phyloP scores from a whole-genome alignment of 345 rosid species.

The Linum trigynum region DNA sequence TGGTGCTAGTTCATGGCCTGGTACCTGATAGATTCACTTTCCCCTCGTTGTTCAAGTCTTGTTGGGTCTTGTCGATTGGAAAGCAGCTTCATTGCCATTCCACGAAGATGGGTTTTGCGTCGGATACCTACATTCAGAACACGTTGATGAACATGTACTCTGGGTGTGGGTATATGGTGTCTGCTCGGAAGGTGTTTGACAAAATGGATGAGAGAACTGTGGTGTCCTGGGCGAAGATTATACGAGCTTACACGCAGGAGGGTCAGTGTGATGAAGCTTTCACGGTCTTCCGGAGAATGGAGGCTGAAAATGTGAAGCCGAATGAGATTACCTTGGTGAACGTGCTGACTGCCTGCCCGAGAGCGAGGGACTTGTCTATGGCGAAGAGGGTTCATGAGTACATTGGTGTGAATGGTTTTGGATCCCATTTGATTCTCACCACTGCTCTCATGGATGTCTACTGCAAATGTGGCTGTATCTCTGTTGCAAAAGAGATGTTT shows the following conservation, averaged over 20 bases:
- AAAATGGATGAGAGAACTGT: constrained; percentile 16
- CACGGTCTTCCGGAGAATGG: constrained; percentile 11
- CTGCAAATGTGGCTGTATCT: constrained; percentile 12
- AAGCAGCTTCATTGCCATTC: constrained; percentile 17
- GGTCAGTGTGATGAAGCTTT: constrained; percentile 8
- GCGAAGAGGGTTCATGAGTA: constrained; percentile 10
- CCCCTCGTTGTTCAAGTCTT: constrained; percentile 22
- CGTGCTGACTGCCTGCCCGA: constrained; percentile 10
- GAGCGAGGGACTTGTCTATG: constrained; percentile 7
- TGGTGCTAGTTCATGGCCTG: constrained; percentile 8
- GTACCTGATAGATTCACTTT: constrained; percentile 15
- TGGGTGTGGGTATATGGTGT: constrained; percentile 15
- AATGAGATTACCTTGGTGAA: constrained; percentile 13
- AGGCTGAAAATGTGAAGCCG: constrained; percentile 13
- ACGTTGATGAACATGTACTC: constrained; percentile 21
- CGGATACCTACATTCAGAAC: constrained; percentile 17
- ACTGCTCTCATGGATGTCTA: constrained; percentile 15
- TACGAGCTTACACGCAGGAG: constrained; percentile 13
- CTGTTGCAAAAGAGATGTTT: constrained; percentile 7
- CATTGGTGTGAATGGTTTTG: constrained; percentile 15
- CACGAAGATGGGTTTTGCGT: constrained; percentile 17
- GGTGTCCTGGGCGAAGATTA: constrained; percentile 19
- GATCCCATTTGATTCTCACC: constrained; percentile 9
- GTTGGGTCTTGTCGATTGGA: constrained; percentile 1
- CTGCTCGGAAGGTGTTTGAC: constrained; percentile 10